Base-by-base conservation (phyloP, 768 basidiomycete species). In the Trametes punicea region DNA sequence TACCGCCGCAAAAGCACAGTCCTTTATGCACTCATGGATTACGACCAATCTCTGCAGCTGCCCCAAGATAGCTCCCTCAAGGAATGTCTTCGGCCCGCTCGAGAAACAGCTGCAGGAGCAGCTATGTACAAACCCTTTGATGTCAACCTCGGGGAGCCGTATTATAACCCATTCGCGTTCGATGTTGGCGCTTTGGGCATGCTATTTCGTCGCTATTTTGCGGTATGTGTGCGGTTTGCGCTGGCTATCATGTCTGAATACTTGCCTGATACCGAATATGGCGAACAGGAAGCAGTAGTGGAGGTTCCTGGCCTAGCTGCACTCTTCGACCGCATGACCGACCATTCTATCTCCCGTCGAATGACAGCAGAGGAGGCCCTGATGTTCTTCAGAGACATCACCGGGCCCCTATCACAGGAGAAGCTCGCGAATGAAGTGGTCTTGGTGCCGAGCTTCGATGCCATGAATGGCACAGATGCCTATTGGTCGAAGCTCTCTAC, bases 101-200 rank as follows among this genome's bases (percentile, higher is more conserved):
- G 7, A 4, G 50, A 51, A 6, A 25, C 38, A 2, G 1, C 5
- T 5, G 3, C 13, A 5, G 40, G 11, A 10, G 16, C n/a, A 23
- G 11, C 36, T 2, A 21, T 21, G 9, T 42, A 42, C 40, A 34
- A 39, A 11, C 55, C 55, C 8, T 7, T 4, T 2, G 55, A 56
- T 21, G 18, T 25, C 18, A 3, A 7, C 16, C 46, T 41, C 1
- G 55, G 55, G 1, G 40, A 48, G 30, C 21, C 26, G 8, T 33
- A 31, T 3, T 56, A 56, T 39, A 48, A 56, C 25, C 55, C 55
- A 9, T 56, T 56, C 46, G 29, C 55, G 2, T 56, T 30, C 33
- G 55, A 56, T 18, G 55, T 56, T 25, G 55, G 27, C 1, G 18
- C 9, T 16, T 29, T 56, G 5, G 55, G 55, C 6, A 26, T 18